Conservation (phyloP, 768 basidiomycete genomes). For the Guyanaporus albipodus region DNA sequence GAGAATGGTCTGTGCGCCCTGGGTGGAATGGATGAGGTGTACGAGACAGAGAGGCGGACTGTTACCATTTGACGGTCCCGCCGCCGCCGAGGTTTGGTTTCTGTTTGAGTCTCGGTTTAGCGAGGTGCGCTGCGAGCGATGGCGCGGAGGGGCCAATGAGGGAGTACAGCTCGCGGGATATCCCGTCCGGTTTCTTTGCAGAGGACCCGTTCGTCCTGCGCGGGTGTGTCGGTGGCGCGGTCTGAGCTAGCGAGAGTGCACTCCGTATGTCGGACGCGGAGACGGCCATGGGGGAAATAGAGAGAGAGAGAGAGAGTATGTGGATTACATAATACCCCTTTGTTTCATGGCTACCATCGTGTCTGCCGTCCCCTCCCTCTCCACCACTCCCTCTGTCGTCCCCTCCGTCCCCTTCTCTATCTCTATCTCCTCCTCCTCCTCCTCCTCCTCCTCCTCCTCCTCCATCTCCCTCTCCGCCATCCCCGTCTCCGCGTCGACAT, state of each 20-base stretch:
- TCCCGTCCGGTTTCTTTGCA: conserved; percentile 78
- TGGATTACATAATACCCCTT: background rate
- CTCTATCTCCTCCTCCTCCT: background rate
- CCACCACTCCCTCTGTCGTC: background rate
- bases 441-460: background rate
- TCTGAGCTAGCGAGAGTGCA: conserved; percentile 60
- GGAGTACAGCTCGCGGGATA: conserved; percentile 88
- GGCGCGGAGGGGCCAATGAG: conserved; percentile 95
- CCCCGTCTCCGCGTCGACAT: background rate
- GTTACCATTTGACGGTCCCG: conserved; percentile 73
- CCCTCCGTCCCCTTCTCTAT: too few relatives aligned
- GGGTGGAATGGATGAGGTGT: background rate
- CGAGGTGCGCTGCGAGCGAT: conserved; percentile 71
- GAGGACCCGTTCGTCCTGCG: conserved; percentile 41
- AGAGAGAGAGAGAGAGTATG: background rate
- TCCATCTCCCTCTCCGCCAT: background rate
- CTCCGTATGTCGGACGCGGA: conserved; percentile 82
- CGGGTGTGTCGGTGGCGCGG: conserved; percentile 18
- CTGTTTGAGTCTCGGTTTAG: conserved; percentile 83
- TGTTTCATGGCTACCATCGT: background rate
- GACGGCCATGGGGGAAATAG: conserved; percentile 45
- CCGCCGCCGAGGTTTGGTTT: conserved; percentile 70
- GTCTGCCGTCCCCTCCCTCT: background rate
- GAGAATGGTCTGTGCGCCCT: conserved; percentile 78
- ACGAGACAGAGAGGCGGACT: conserved; percentile 7